phyloP scores from a whole-genome alignment of 441 rosid genomes.

The Dalechampia spathulata region DNA sequence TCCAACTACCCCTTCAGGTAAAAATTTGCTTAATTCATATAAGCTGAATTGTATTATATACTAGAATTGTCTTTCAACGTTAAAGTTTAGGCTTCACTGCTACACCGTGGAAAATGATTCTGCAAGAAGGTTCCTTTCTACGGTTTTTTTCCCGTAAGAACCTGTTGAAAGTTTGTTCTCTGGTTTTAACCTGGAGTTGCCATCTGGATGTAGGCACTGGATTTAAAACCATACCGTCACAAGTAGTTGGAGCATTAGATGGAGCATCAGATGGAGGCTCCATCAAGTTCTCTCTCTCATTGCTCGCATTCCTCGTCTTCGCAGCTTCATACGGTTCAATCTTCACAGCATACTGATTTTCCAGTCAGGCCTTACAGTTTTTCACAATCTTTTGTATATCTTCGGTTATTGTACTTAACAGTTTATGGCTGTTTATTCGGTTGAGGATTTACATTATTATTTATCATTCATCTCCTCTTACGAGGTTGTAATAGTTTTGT shows the following conservation, averaged over 20 bases:
- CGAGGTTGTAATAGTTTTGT: constrained; percentile 27
- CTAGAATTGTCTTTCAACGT: too few species aligned
- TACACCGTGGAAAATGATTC: too few species aligned
- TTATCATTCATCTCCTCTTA: constrained; percentile 11
- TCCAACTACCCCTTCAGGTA: constrained; percentile 50
- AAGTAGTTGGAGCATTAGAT: constrained; percentile 32
- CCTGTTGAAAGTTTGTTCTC: too few species aligned
- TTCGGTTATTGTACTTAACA: not conserved
- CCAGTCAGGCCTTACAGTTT: constrained; percentile 3
- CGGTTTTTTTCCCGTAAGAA: not conserved
- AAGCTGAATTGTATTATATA: too few species aligned
- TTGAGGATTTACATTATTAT: constrained; percentile 18
- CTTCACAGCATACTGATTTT: constrained; percentile 29
- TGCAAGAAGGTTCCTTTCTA: too few species aligned
- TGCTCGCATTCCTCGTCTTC: constrained; percentile 40
- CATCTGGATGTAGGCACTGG: constrained; percentile 29
- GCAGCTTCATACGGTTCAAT: constrained; percentile 43
- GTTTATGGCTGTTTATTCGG: constrained; percentile 14
- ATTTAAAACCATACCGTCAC: constrained; percentile 61
- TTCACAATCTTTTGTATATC: not conserved
- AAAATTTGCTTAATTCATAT: too few species aligned
- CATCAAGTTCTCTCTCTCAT: constrained; percentile 40
- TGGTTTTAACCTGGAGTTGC: not conserved
- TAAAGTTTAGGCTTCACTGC: too few species aligned
- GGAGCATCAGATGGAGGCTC: constrained; percentile 61